Evolutionary conservation across 495 filamentous ascomycete species (phyloP).

Genomic region (Penicillium silybi): DNA sequence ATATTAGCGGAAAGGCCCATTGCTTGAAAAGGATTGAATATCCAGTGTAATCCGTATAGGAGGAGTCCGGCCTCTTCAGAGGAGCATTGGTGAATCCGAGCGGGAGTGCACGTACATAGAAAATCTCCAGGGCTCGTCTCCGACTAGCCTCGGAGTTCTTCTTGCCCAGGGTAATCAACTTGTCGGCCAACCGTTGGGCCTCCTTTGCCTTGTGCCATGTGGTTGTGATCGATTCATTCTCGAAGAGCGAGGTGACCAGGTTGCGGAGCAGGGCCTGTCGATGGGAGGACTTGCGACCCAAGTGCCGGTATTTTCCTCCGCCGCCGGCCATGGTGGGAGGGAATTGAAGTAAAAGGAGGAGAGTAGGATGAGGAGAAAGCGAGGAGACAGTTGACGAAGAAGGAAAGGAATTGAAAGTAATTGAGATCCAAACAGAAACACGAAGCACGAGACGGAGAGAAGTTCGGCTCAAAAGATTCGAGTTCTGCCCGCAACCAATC

Average conservation of each 20-base stretch:
- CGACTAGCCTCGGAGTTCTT: constrained; percentile 75
- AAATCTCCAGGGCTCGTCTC: constrained; percentile 62
- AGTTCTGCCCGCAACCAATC: constrained; percentile 36
- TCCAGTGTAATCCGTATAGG: neutral
- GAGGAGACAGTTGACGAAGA: neutral
- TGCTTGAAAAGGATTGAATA: neutral
- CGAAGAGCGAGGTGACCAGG: constrained; percentile 90
- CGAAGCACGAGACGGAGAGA: constrained; percentile 5
- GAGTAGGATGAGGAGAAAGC: neutral
- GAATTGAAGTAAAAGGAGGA: neutral
- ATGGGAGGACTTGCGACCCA: constrained; percentile 78
- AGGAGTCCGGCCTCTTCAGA: neutral
- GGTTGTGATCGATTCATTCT: constrained; percentile 87
- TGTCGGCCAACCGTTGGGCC: constrained; percentile 87
- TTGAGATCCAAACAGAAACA: neutral
- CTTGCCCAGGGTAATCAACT: constrained; percentile 90
- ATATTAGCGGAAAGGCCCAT: neutral
- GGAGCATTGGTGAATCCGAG: neutral
- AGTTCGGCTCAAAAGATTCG: constrained; percentile 38
- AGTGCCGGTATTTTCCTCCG: constrained; percentile 76
- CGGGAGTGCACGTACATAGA: constrained; percentile 63
- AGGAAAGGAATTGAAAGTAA: neutral
- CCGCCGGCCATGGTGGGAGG: constrained; percentile 72
- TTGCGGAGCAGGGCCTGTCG: constrained; percentile 92
- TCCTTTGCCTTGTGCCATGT: constrained; percentile 98